Conservation (phyloP, 768 basidiomycete species). For the Boletus coccyginus region DNA sequence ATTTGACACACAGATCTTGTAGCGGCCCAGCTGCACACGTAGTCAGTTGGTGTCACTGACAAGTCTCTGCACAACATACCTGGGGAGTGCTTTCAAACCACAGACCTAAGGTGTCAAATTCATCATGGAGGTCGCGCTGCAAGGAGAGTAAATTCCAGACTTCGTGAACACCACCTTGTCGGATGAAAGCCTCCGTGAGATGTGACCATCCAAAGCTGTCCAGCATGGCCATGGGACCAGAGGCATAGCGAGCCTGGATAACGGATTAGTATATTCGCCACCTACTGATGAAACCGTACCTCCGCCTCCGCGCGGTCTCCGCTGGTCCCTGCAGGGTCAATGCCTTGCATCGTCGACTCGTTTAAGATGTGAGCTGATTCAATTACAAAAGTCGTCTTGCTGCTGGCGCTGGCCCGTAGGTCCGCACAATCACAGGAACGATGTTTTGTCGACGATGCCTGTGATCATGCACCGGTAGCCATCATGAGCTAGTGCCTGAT, state of each 20-base stretch:
- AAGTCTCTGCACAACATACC: neutral
- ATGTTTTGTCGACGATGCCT: neutral
- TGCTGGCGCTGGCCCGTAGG: too few relatives aligned
- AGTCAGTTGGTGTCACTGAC: neutral
- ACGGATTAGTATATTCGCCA: neutral
- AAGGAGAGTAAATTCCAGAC: neutral
- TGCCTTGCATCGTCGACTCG: neutral
- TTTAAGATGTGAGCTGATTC: neutral
- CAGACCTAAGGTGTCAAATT: neutral
- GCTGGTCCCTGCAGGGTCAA: neutral
- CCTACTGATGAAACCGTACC: neutral
- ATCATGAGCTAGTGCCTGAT: neutral
- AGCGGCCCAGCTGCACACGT: too few relatives aligned
- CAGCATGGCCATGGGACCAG: neutral
- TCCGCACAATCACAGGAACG: neutral
- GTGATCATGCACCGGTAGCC: neutral
- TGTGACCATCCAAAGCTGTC: neutral
- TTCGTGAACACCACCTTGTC: neutral
- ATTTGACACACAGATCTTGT: too few relatives aligned
- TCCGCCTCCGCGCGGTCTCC: neutral
- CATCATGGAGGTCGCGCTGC: accelerated
- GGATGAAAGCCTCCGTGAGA: neutral
- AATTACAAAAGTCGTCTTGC: neutral
- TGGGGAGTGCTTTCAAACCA: neutral
- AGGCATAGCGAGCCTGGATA: neutral